phyloP scores from a whole-genome alignment of 305 asterid genomes.

The Fraxinus platypoda region DNA sequence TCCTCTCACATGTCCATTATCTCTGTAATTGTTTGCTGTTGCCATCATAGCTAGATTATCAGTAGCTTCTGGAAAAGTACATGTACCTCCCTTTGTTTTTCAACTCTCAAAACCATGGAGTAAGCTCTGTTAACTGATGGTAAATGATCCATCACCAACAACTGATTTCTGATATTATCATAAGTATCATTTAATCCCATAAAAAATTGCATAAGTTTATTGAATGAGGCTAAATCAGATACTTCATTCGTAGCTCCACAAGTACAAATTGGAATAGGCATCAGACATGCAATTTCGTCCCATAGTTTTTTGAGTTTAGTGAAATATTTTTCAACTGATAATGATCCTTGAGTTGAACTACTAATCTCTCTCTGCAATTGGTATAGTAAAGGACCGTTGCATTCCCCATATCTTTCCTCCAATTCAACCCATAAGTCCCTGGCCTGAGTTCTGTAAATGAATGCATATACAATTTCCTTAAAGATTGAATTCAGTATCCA shows the following conservation, averaged over 20 bases:
- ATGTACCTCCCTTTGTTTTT: no score
- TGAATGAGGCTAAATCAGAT: no score
- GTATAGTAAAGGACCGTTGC: not conserved
- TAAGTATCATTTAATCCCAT: not conserved
- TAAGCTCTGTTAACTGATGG: no score
- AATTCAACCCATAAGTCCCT: not conserved
- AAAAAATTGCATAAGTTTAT: not conserved
- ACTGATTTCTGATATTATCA: not conserved
- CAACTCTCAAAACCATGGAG: no score
- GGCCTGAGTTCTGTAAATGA: not conserved
- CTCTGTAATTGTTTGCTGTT: no score
- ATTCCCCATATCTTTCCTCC: not conserved
- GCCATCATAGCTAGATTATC: no score
- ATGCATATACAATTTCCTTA: not conserved
- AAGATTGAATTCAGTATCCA: constrained; percentile 2
- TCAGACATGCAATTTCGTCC: not conserved
- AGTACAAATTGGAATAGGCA: not conserved
- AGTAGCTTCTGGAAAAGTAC: no score
- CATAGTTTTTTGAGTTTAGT: not conserved
- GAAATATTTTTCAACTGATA: not conserved
- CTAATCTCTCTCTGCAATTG: not conserved
- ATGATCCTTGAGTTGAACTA: not conserved
- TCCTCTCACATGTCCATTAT: no score
- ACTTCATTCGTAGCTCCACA: not conserved
- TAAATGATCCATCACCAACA: no score